A percentile compares a stretch with the other conserved stretches of the same genome.
phyloP scores from a whole-genome alignment of 1,284 basidiomycete genomes.

The Fomitopsis betulina region DNA sequence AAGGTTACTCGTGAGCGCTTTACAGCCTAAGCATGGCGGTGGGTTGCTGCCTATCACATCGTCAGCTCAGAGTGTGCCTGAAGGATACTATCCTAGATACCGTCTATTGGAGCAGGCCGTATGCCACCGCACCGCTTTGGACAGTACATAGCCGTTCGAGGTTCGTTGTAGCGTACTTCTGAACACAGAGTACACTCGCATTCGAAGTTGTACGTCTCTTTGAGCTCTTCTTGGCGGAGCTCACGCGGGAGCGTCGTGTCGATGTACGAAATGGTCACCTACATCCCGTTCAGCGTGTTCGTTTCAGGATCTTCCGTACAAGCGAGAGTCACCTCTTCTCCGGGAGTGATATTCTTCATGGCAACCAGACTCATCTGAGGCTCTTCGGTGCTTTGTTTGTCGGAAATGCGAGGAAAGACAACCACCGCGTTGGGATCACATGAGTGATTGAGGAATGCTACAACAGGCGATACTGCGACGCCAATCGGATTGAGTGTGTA shows the following conservation, averaged over 20 bases:
- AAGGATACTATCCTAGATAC: slow-evolving; percentile 27
- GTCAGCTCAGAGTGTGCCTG: slow-evolving; percentile 1
- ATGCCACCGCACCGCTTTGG: slow-evolving; percentile 58
- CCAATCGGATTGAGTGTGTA: slow-evolving; percentile 78
- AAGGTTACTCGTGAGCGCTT: slow-evolving; percentile 40
- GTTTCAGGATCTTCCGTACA: neutral
- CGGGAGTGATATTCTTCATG: slow-evolving; percentile 54
- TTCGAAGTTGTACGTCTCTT: slow-evolving; percentile 76
- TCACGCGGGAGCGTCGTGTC: slow-evolving; percentile 71
- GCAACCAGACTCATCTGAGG: slow-evolving; percentile 72
- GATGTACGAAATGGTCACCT: slow-evolving; percentile 77
- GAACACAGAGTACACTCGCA: slow-evolving; percentile 70
- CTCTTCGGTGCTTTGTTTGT: slow-evolving; percentile 36
- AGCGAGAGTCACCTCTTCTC: slow-evolving; percentile 58
- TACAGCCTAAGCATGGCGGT: slow-evolving; percentile 59
- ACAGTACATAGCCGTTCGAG: slow-evolving; percentile 66
- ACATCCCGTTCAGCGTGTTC: neutral
- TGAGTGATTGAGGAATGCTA: slow-evolving; percentile 88
- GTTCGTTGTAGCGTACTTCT: slow-evolving; percentile 42
- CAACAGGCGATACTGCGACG: slow-evolving; percentile 69
- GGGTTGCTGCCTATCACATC: slow-evolving; percentile 35
- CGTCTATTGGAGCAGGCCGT: slow-evolving; percentile 54
- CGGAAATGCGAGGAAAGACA: slow-evolving; percentile 69
- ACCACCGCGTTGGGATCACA: slow-evolving; percentile 89
- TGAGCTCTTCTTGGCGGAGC: slow-evolving; percentile 54